Base-by-base conservation (phyloP, 306 rosid species). In the Lathyrus oleraceus region DNA sequence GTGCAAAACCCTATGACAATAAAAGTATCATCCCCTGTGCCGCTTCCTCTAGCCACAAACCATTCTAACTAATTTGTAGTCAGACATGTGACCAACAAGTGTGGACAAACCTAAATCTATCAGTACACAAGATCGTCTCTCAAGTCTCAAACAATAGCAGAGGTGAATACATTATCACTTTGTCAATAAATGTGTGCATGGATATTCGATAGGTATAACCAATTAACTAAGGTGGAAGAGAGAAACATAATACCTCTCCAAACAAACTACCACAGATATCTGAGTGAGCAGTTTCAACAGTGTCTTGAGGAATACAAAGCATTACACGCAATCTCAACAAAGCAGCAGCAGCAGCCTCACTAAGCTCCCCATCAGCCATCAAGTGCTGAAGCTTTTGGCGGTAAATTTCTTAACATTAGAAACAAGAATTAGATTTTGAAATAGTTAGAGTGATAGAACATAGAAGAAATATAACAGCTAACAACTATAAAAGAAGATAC, bases 201-300 rank as follows among this genome's bases (percentile, higher is more conserved):
- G 14, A 25, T 21, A 43, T 42, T 65, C 14, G 16, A 30, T 5
- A 65, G 58, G 8, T 45, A 65, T 10, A 65, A 45, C 5, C 16
- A 45, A 27, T 15, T 30, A 45, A 65, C 54, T n/a, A 2, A n/a
- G 27, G 43, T 5, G 16, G 11, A 65, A 45, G 43, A 5, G 47
- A 43, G 70, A 65, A 25, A 44, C 70, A 25, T 5, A 44, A 16
- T 65, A 91, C 99, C 96, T 87, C 91, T 71, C 87, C 95, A 87
- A 94, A 94, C 86, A 94, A 79, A 81, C 87, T 80, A 74, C 99
- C 99, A 85, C 99, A 94, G 63, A 94, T 91, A 82, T 89, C 97
- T 52, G 86, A 70, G 63, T 94, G 99, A 56, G 95, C 97, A 15
- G 96, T 87, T 82, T 94, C 97, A 67, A 94, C 95, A 51, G 77